Conservation (phyloP, 345 rosid species). For the Carallia pectinifolia region DNA sequence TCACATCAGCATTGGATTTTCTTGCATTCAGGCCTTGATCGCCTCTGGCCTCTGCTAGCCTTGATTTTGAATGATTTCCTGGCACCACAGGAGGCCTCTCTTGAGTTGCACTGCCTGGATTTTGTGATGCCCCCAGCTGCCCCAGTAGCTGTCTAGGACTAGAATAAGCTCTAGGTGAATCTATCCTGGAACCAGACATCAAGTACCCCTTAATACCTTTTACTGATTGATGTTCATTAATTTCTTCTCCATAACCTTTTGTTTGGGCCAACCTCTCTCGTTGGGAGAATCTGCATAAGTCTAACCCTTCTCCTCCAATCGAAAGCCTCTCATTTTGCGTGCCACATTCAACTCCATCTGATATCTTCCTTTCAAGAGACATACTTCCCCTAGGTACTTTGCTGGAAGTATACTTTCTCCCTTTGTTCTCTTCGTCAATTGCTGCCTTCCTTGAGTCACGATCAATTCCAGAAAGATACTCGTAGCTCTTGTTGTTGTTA, state of each 20-base stretch:
- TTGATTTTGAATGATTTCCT: constrained; percentile 52
- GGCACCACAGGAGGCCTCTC: constrained; percentile 60
- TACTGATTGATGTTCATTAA: constrained; percentile 57
- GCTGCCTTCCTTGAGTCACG: constrained; percentile 32
- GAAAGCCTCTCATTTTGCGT: constrained; percentile 52
- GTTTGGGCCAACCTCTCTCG: constrained; percentile 41
- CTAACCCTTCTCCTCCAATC: constrained; percentile 46
- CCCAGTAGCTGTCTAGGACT: constrained; percentile 46
- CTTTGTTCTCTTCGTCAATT: constrained; percentile 47
- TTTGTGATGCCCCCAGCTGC: constrained; percentile 27
- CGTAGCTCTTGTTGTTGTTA: constrained; percentile 52
- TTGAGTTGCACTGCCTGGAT: constrained; percentile 29
- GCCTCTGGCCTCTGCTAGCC: constrained; percentile 55
- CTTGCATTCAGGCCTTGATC: constrained; percentile 46
- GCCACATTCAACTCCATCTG: constrained; percentile 80
- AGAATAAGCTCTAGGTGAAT: constrained; percentile 46
- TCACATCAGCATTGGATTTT: constrained; percentile 41
- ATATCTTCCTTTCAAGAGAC: constrained; percentile 69
- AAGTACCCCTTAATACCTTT: constrained; percentile 64
- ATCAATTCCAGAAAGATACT: constrained; percentile 41
- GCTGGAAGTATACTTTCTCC: constrained; percentile 61
- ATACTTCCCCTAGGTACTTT: constrained; percentile 49
- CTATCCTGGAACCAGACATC: constrained; percentile 47
- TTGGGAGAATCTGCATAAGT: constrained; percentile 55
- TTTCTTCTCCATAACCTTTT: constrained; percentile 55